Percentiles rank a stretch among this genome's conserved stretches.
phyloP scores from a whole-genome alignment of 1,284 basidiomycete genomes.

The Peniophora sp. region DNA sequence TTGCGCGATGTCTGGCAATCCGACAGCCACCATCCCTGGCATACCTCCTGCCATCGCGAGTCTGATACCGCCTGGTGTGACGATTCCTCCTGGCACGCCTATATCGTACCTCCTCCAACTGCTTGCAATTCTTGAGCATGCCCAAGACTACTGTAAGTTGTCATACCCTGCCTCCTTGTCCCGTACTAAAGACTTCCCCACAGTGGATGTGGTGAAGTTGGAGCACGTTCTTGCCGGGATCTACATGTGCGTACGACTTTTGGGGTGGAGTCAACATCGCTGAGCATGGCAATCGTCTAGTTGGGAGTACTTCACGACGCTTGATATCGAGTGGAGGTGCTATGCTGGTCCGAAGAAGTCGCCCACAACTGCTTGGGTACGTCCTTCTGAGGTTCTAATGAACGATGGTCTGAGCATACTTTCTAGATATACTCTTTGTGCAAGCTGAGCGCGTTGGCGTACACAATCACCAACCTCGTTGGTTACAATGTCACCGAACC shows the following conservation, averaged over 20 bases:
- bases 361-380: background rate
- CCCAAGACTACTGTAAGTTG: background rate
- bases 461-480: conserved; percentile 2
- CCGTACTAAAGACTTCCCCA: background rate
- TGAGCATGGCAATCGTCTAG: background rate
- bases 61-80: too few species aligned
- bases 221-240: conserved; percentile 4
- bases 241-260: conserved; percentile 1
- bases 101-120: too few species aligned
- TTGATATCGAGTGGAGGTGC: conserved; percentile 1
- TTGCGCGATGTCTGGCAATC: too few species aligned
- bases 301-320: conserved; percentile 3
- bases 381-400: background rate
- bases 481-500: conserved; percentile 1
- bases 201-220: conserved; percentile 1
- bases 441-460: background rate
- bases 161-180: background rate
- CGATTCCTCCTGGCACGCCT: too few species aligned
- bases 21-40: too few species aligned
- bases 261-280: background rate
- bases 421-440: conserved; percentile 1
- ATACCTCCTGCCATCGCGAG: too few species aligned
- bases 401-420: too few species aligned
- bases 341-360: background rate
- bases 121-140: background rate